Conservation (phyloP, 305 asterid species). For the Fraxinus velutina region DNA sequence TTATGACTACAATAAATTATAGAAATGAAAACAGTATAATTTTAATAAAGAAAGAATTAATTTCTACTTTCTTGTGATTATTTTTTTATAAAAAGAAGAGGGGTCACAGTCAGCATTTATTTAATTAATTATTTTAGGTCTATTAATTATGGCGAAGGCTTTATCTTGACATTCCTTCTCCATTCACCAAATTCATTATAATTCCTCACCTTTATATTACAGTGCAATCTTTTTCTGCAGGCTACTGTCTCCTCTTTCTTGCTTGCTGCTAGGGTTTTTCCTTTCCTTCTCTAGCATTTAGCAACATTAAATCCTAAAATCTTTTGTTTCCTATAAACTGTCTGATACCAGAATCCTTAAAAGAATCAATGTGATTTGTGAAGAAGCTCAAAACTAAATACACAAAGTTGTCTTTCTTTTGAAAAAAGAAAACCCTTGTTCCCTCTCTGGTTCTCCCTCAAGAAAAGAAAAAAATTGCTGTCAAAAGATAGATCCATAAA, state of each 20-base stretch:
- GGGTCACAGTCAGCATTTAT: slow-evolving; percentile 2
- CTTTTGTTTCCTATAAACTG: neutral
- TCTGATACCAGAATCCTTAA: neutral
- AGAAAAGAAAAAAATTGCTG: neutral
- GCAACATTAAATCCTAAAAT: neutral
- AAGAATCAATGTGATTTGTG: neutral
- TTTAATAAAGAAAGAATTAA: neutral
- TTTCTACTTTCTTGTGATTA: neutral
- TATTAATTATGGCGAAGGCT: slow-evolving; percentile 20
- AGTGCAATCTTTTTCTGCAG: slow-evolving; percentile 13
- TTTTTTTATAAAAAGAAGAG: neutral
- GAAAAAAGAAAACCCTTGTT: slow-evolving; percentile 17
- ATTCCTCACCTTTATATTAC: slow-evolving; percentile 20
- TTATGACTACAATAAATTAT: neutral
- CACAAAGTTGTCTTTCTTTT: slow-evolving; percentile 1
- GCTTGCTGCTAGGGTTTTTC: slow-evolving; percentile 34
- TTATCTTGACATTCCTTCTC: slow-evolving; percentile 22
- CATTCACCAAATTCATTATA: slow-evolving; percentile 5
- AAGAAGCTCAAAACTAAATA: slow-evolving; percentile 1
- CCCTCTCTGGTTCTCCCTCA: slow-evolving; percentile 4
- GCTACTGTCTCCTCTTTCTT: neutral
- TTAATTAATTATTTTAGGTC: slow-evolving; percentile 6
- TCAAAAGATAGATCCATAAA: neutral
- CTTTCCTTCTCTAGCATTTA: neutral
- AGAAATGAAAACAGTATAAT: neutral